These are phyloP conservation scores for Rheum nobile DNA, from an alignment of 148 eudicot genomes.

Conservation along the genomic window DNA sequence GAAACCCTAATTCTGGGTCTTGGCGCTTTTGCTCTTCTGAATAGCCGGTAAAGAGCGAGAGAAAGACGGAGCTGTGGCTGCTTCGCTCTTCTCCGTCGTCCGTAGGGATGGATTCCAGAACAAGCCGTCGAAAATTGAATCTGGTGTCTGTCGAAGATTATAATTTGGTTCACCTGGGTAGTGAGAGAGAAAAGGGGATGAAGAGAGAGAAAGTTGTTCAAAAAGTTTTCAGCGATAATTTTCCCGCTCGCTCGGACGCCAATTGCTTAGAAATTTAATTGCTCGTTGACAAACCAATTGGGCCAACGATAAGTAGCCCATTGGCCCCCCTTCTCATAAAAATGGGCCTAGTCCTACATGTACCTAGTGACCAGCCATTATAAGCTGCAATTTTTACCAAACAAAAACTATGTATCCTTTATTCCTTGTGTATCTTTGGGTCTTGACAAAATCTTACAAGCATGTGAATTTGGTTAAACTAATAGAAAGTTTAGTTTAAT, in stretches of 20 bases:
- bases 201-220: background rate
- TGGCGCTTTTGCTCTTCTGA: background rate
- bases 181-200: background rate
- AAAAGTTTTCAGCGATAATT: background rate
- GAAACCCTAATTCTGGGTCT: background rate
- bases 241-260: conserved; percentile 4
- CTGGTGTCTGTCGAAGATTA: background rate
- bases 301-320: background rate
- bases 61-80: background rate
- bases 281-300: background rate
- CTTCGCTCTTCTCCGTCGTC: background rate
- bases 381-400: too few species aligned
- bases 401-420: too few species aligned
- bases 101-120: background rate
- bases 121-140: conserved; percentile 1
- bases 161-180: background rate
- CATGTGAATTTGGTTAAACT: too few species aligned
- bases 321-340: background rate
- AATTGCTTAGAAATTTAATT: background rate
- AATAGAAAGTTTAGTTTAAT: too few species aligned
- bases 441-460: too few species aligned
- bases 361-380: too few species aligned
- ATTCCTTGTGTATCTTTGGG: too few species aligned
- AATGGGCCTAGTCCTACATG: background rate
- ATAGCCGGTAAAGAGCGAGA: background rate